Percentiles rank a stretch among this genome's conserved stretches.
Evolutionary conservation across 768 basidiomycete genomes (phyloP).

Genomic region (Xerocomus spinulosus): DNA sequence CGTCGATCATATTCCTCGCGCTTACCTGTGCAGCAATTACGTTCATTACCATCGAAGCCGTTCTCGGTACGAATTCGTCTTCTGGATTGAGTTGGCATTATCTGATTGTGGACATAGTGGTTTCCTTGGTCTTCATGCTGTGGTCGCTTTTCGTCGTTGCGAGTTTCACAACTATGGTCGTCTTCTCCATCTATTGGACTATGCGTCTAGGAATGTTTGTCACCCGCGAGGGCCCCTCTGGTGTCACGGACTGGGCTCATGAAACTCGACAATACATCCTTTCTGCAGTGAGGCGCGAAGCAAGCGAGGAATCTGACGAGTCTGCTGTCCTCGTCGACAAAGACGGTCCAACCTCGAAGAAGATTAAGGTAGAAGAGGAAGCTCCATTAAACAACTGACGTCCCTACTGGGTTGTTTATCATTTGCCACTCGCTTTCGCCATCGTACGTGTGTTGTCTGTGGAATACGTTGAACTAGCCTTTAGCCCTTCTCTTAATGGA

Average conservation of each 20-base stretch:
- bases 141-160: conserved; percentile 33
- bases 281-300: conserved; percentile 11
- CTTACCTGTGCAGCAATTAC: conserved; percentile 31
- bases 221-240: conserved; percentile 31
- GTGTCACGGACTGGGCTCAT: conserved; percentile 27
- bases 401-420: background rate
- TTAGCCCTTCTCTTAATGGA: background rate
- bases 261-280: conserved; percentile 26
- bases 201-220: conserved; percentile 34
- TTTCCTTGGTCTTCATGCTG: conserved; percentile 31
- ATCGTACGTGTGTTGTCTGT: background rate
- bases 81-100: background rate
- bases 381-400: background rate
- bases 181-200: conserved; percentile 30
- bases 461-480: background rate
- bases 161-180: conserved; percentile 30
- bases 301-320: conserved; percentile 22
- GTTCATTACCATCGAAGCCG: conserved; percentile 29
- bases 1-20: conserved; percentile 36
- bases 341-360: conserved; percentile 16
- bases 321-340: conserved; percentile 22
- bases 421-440: background rate
- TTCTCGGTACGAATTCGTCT: conserved; percentile 22
- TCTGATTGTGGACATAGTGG: conserved; percentile 24
- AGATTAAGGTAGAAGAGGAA: conserved; percentile 23